Base-by-base conservation (phyloP, 2,329 filamentous ascomycete genomes). In the Neurospora crassa region DNA sequence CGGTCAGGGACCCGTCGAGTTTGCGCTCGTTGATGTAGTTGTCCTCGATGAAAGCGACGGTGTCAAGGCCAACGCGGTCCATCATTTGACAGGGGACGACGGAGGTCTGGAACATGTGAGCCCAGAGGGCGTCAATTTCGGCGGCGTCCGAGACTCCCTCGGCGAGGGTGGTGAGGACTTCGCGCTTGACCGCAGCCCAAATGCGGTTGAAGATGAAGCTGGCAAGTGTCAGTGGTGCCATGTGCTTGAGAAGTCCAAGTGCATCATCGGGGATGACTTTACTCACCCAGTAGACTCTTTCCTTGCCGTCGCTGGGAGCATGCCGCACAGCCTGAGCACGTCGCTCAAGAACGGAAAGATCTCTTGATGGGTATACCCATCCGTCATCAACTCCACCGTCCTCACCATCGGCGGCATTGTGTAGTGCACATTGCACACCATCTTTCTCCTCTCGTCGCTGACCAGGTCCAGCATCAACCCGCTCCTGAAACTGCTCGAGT, bases 181-280 rank as follows among this genome's bases (percentile, higher is more conserved):
- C 86, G 1, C 86, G 80, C 76, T 88, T 87, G 11, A 88, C 80
- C 0, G 86, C 86, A 0, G 86, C 86, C 86, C 86, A 88, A 0
- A 88, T 76, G 0, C 85, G 82, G 70, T 88, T 47, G 53, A 63
- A 63, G 29, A 63, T 63, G 53, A 63, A 63, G 53, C 53, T 63
- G 29, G 24, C 24, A 18, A 34, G 14, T 34, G 53, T 63, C 14
- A 63, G 53, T 11, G 47, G 20, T 37, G n/a, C n/a, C n/a, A n/a
- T n/a, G n/a, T n/a, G n/a, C n/a, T n/a, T n/a, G n/a, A n/a, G n/a
- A n/a, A n/a, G n/a, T n/a, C n/a, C n/a, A n/a, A n/a, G n/a, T n/a
- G n/a, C n/a, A n/a, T n/a, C n/a, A n/a, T n/a, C n/a, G n/a, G n/a
- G n/a, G n/a, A n/a, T n/a, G n/a, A n/a, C n/a, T n/a, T n/a, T n/a